Evolutionary conservation across 305 asterid species (phyloP).

Genomic region (Fraxinus nigra): DNA sequence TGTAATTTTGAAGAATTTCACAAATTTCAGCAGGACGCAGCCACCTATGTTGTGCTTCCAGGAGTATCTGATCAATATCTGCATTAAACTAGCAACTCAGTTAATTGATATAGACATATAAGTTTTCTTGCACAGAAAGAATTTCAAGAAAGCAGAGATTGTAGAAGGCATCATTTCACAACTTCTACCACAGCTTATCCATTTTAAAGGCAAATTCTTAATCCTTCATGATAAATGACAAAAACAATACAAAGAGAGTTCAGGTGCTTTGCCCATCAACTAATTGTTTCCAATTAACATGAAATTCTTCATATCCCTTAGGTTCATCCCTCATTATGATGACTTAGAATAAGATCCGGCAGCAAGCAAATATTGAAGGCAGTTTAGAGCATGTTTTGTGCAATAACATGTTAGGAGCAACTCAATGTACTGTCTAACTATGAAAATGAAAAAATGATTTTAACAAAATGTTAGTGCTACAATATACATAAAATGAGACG

Average conservation of each 20-base stretch:
- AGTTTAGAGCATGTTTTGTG: constrained; percentile 7
- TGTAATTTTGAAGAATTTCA: constrained; percentile 78
- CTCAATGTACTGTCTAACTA: not conserved
- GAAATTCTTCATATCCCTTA: not conserved
- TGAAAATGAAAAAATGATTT: not conserved
- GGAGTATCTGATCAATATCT: constrained; percentile 85
- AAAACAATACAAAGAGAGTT: not conserved
- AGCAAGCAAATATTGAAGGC: not conserved
- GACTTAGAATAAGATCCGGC: not conserved
- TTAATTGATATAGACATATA: constrained; percentile 9
- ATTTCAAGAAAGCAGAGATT: not conserved
- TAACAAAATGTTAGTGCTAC: not conserved
- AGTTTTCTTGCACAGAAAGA: not conserved
- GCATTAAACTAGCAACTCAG: constrained; percentile 38
- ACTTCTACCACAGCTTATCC: constrained; percentile 2
- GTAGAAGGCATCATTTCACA: not conserved
- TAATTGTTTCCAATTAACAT: not conserved
- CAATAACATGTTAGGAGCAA: not conserved
- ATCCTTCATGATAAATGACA: not conserved
- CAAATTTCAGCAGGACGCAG: constrained; percentile 97
- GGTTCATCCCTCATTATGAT: not conserved
- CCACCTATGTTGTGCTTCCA: constrained; percentile 94
- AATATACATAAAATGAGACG: not conserved
- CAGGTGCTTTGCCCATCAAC: not conserved
- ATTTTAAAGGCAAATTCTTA: not conserved